Evolutionary conservation across 257 asterid species (phyloP).

Genomic region (Ehretia macrophylla): DNA sequence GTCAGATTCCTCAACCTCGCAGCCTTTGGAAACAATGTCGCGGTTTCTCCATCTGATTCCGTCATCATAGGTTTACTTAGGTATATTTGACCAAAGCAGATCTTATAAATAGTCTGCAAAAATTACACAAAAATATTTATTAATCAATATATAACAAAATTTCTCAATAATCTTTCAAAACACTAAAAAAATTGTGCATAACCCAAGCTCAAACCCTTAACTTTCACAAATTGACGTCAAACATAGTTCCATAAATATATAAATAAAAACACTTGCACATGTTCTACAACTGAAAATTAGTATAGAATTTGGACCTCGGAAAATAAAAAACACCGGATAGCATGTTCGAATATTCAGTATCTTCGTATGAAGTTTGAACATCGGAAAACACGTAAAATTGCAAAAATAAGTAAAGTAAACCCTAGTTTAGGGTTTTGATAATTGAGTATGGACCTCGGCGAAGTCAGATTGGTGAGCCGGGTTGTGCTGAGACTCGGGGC

Average conservation of each 20-base stretch:
- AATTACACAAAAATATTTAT: constrained; percentile 7
- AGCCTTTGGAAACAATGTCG: constrained; percentile 98
- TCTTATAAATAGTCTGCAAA: constrained; percentile 85
- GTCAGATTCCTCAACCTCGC: constrained; percentile 96
- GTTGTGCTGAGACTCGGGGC: constrained; percentile 93
- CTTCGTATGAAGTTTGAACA: no score
- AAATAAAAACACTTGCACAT: neutral
- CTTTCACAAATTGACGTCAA: no score
- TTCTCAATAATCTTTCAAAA: neutral
- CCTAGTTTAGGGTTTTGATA: neutral
- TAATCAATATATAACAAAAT: neutral
- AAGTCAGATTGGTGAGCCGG: constrained; percentile 92
- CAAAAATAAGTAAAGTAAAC: neutral
- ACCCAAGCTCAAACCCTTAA: no score
- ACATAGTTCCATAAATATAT: no score
- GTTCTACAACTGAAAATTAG: no score
- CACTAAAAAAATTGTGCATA: neutral
- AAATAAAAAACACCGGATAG: no score
- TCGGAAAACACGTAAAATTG: no score
- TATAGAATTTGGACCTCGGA: no score
- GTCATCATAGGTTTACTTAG: constrained; percentile 99
- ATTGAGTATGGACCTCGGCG: constrained; percentile 51
- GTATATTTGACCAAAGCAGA: constrained; percentile 88
- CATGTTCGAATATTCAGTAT: no score
- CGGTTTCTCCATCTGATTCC: constrained; percentile 98